These are phyloP conservation scores for Globisporangium nodosum DNA, from an alignment of 352 stramenopile species.

Conservation along the genomic window DNA sequence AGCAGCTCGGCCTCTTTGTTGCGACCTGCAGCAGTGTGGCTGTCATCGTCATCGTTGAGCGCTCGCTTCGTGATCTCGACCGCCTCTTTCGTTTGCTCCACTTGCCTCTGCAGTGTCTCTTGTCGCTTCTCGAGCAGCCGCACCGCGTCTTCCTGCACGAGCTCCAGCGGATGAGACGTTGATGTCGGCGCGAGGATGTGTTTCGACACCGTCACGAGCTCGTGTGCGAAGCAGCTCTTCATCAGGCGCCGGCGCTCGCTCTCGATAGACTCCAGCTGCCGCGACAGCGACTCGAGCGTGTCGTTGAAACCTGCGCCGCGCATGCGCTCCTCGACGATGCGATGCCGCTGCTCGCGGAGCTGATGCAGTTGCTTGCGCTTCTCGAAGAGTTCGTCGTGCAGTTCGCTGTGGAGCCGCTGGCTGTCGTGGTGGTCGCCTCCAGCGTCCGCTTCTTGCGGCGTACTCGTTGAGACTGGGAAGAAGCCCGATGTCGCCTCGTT, in stretches of 20 bases:
- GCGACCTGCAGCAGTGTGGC: not conserved
- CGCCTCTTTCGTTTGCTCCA: conserved; percentile 28
- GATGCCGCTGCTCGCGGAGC: conserved; percentile 19
- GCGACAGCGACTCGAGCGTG: conserved; percentile 2
- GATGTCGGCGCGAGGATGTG: not conserved
- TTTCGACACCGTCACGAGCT: conserved; percentile 22
- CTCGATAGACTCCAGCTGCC: conserved; percentile 17
- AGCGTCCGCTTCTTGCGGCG: not conserved
- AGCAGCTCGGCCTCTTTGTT: conserved; percentile 16
- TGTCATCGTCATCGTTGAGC: not conserved
- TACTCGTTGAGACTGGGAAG: not conserved
- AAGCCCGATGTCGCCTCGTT: not conserved
- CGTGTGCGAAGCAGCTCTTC: conserved; percentile 23
- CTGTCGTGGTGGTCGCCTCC: not conserved
- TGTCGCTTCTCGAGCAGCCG: conserved; percentile 24
- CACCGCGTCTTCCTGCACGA: conserved; percentile 36
- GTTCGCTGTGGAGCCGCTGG: not conserved
- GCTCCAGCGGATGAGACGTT: conserved; percentile 12
- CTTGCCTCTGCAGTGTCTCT: conserved; percentile 15
- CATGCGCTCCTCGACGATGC: conserved; percentile 10
- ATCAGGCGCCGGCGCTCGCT: conserved; percentile 26
- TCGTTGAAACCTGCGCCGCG: not conserved
- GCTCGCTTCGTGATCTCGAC: conserved; percentile 20
- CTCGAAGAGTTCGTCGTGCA: conserved; percentile 26
- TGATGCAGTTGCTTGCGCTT: conserved; percentile 26